Evolutionary conservation across 257 asterid species (phyloP).

Genomic region (Ocimum tenuiflorum): DNA sequence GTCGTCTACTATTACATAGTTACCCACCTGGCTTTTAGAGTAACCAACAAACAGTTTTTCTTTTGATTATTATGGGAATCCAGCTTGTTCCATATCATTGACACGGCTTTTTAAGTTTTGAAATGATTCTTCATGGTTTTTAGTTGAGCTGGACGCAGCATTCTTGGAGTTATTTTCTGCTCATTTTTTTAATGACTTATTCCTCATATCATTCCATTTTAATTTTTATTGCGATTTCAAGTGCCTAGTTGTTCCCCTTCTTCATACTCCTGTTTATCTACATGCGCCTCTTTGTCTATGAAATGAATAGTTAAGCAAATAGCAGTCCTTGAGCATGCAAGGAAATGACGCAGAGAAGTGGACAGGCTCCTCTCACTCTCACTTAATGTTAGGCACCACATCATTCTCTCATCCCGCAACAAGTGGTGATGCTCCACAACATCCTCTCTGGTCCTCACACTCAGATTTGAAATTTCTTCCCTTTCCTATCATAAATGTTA

Average conservation of each 20-base stretch:
- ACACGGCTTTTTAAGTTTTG: not conserved
- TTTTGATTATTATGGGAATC: not conserved
- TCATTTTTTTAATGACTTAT: not conserved
- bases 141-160: not conserved
- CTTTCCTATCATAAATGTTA: not conserved
- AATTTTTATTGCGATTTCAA: not conserved
- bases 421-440: not conserved
- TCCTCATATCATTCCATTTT: not conserved
- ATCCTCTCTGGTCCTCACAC: not conserved
- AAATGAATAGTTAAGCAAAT: not conserved
- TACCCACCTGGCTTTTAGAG: not conserved
- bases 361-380: not conserved
- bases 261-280: not conserved
- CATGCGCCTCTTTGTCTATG: not conserved
- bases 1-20: not conserved
- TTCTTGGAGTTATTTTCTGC: not conserved
- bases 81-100: not conserved
- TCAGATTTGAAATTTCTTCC: not conserved
- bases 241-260: no score
- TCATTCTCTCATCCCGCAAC: not conserved
- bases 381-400: not conserved
- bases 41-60: no score
- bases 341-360: not conserved
- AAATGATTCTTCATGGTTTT: not conserved
- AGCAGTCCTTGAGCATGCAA: not conserved